Base-by-base conservation (phyloP, 2,329 filamentous ascomycete genomes). In the Fragosphaeria purpurea region DNA sequence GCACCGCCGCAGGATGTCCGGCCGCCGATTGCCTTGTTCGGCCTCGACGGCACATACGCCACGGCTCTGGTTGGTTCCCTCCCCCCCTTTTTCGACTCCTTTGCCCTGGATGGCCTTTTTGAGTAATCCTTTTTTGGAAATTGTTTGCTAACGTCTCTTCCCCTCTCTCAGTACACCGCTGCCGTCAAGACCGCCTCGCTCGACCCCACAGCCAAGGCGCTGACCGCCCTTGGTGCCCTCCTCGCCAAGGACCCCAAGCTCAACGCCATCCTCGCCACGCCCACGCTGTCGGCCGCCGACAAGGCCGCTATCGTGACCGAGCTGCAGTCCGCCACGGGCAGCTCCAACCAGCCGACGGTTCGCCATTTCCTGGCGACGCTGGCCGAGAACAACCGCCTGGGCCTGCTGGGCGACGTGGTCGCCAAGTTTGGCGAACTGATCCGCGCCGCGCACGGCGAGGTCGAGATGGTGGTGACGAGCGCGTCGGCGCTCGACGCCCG, bases 21-120 rank as follows among this genome's bases (percentile, higher is more conserved):
- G 78, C 83, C 91, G 63, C 93, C 93, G 61, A 77, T 96, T 67
- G 80, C 90, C 63, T 81, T 98, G 66, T 98, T 88, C 73, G 93
- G 93, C 63, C 76, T 98, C 67, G 93, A 97, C 73, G 93, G 93
- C 72, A 97, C 91, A 68, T 98, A 98, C 76, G 93, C 93, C 69
- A 89, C 85, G 75, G 93, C 93, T 76, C 80, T 98, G 83, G 93
- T 98, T 91, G 70, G 88, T 60, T 53, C 47, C 32, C 44, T 10
- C 31, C 30, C 6, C 30, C 7, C 31, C 31, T 8, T 10, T 5
- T 7, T 8, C 37, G 6, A 1, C 32, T n/a, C 46, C 31, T 30
- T 22, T 31, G 35, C 9, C 12, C 13, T 10, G n/a, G 6, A 4
- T 10, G 35, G 32, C 12, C n/a, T n/a, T 7, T 44, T 47, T 41